Conservation (phyloP, 805 yeast species). For the Ogataea neopini region DNA sequence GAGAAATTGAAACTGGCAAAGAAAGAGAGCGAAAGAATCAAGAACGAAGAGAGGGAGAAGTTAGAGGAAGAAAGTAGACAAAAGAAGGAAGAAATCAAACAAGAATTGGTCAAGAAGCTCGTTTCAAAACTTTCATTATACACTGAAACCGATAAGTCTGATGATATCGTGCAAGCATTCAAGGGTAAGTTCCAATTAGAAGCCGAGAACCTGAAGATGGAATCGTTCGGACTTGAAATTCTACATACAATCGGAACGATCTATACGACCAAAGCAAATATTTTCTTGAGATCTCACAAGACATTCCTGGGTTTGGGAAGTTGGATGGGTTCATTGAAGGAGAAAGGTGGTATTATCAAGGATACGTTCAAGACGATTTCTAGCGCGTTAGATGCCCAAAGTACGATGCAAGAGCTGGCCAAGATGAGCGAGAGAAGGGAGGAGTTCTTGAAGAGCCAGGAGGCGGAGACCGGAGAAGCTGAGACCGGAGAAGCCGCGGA, state of each 20-base stretch:
- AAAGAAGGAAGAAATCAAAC: constrained; percentile 56
- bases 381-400: constrained; percentile 86
- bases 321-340: constrained; percentile 75
- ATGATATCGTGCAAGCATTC: constrained; percentile 60
- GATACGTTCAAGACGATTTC: constrained; percentile 81
- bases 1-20: constrained; percentile 33
- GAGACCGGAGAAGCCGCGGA: constrained; percentile 2
- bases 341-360: constrained; percentile 79
- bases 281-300: constrained; percentile 70
- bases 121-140: constrained; percentile 45
- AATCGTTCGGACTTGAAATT: constrained; percentile 91
- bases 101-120: constrained; percentile 51
- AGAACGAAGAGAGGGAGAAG: constrained; percentile 56
- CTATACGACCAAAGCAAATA: constrained; percentile 73
- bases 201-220: constrained; percentile 83
- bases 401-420: constrained; percentile 70
- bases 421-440: constrained; percentile 61
- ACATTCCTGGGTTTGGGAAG: constrained; percentile 82
- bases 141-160: constrained; percentile 61
- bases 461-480: not conserved
- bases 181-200: constrained; percentile 55
- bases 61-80: constrained; percentile 75
- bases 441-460: constrained; percentile 25
- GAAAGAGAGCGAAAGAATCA: constrained; percentile 35
- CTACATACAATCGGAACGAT: constrained; percentile 80